A percentile compares a stretch with the other conserved stretches of the same genome.
These are phyloP conservation scores for Avicennia marina DNA, from an alignment of 257 asterid genomes.

Conservation along the genomic window DNA sequence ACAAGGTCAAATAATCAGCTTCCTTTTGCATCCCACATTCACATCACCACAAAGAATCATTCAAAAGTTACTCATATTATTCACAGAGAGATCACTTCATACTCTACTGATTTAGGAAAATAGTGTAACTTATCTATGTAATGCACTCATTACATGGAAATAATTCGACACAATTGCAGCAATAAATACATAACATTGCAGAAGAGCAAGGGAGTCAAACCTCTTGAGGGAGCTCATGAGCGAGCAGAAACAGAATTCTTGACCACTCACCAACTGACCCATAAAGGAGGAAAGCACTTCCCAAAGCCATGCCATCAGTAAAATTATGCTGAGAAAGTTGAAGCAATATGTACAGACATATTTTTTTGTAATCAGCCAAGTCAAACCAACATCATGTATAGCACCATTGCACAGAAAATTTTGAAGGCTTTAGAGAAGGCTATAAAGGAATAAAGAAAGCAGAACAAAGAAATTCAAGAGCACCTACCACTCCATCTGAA, in stretches of 20 bases:
- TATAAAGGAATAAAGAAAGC: constrained; percentile 1
- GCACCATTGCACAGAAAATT: not conserved
- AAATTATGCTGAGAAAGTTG: constrained; percentile 87
- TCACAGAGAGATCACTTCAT: too few relatives aligned
- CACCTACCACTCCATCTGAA: constrained; percentile 98
- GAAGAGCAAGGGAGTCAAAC: constrained; percentile 28
- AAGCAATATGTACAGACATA: too few relatives aligned
- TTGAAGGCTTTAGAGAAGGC: constrained; percentile 5
- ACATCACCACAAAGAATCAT: too few relatives aligned
- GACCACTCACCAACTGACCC: constrained; percentile 99
- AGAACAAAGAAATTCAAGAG: constrained; percentile 4
- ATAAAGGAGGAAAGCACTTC: constrained; percentile 95
- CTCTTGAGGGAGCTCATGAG: constrained; percentile 99
- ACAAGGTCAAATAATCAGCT: too few relatives aligned
- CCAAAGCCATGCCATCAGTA: constrained; percentile 99
- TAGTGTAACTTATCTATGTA: too few relatives aligned
- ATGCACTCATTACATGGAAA: too few relatives aligned
- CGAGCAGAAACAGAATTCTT: constrained; percentile 90
- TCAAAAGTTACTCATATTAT: too few relatives aligned
- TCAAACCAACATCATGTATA: too few relatives aligned
- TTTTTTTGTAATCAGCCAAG: too few relatives aligned
- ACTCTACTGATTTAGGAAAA: too few relatives aligned
- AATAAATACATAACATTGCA: not conserved
- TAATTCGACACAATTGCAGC: too few relatives aligned
- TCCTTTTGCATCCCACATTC: too few relatives aligned